Conservation (phyloP, 345 rosid species). For the Gossypium turneri region DNA sequence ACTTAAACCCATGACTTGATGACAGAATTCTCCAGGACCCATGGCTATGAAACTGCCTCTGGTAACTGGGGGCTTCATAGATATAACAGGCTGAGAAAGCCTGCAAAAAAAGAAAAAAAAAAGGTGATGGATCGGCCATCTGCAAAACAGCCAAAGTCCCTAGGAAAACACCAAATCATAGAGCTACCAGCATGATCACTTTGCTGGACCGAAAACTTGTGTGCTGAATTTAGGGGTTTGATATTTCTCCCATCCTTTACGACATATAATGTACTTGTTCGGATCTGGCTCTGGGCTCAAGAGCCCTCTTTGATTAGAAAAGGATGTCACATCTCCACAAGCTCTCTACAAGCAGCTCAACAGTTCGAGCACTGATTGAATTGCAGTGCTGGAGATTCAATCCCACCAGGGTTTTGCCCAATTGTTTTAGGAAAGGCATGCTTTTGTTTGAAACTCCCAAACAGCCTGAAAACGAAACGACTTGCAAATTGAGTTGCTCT, state of each 20-base stretch:
- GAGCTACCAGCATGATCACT: constrained; percentile 10
- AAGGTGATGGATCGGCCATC: constrained; percentile 9
- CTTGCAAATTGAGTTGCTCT: constrained; percentile 43
- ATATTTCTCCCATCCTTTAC: constrained; percentile 8
- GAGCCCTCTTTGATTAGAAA: constrained; percentile 25
- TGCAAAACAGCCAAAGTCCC: constrained; percentile 30
- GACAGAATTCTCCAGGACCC: constrained; percentile 29
- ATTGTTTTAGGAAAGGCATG: constrained; percentile 32
- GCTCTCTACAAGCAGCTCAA: constrained; percentile 42
- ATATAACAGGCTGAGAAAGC: constrained; percentile 52
- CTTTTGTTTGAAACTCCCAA: constrained; percentile 48
- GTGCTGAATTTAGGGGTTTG: constrained; percentile 24
- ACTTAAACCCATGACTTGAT: constrained; percentile 33
- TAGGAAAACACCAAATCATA: constrained; percentile 40
- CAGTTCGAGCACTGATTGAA: constrained; percentile 40
- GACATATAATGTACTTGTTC: too few relatives aligned
- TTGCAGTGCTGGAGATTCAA: constrained; percentile 65
- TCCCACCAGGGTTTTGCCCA: constrained; percentile 58
- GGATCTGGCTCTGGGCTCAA: neutral
- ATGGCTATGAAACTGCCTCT: constrained; percentile 35
- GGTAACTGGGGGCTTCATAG: constrained; percentile 22
- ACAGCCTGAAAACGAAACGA: constrained; percentile 57
- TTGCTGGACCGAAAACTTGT: constrained; percentile 25
- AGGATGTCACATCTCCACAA: constrained; percentile 77
- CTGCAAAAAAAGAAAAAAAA: constrained; percentile 31